phyloP scores from a whole-genome alignment of 2,329 filamentous ascomycete species.

The Pseudogymnoascus sp. region DNA sequence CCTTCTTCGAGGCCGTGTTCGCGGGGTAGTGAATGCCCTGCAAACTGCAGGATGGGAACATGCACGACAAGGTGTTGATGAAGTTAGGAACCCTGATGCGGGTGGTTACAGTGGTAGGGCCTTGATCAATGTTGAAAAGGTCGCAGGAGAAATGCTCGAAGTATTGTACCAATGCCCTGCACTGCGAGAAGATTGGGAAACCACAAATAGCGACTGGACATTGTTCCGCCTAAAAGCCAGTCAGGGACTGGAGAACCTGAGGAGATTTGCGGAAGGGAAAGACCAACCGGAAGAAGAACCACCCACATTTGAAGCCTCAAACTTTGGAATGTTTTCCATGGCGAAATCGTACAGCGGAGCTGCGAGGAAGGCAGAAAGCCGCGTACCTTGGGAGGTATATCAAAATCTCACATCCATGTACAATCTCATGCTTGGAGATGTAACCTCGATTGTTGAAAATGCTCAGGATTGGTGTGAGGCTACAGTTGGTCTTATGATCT shows the following conservation, averaged over 20 bases:
- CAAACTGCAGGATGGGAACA: conserved; percentile 69
- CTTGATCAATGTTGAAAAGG: conserved; percentile 68
- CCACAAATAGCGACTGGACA: conserved; percentile 72
- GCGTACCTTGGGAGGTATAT: conserved; percentile 84
- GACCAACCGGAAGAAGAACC: conserved; percentile 37
- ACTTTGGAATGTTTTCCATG: conserved; percentile 34
- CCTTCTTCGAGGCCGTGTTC: conserved; percentile 66
- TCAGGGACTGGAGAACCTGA: conserved; percentile 60
- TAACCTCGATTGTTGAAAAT: conserved; percentile 64
- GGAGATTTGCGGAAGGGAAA: conserved; percentile 69
- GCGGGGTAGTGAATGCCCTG: conserved; percentile 58
- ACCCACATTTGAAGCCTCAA: conserved; percentile 32
- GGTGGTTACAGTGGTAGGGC: conserved; percentile 65
- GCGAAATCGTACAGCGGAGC: conserved; percentile 57
- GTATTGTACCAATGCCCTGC: conserved; percentile 68
- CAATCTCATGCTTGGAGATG: conserved; percentile 67
- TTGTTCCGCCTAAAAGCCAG: conserved; percentile 70
- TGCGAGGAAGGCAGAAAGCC: conserved; percentile 68
- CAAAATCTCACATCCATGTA: conserved; percentile 76
- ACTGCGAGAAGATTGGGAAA: conserved; percentile 64
- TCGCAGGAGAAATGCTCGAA: conserved; percentile 57
- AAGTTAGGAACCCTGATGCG: conserved; percentile 45
- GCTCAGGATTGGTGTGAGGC: conserved; percentile 92
- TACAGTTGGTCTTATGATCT: conserved; percentile 70
- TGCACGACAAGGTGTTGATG: conserved; percentile 55